phyloP scores from a whole-genome alignment of 1,284 basidiomycete genomes.

The Trichosporon sp. region DNA sequence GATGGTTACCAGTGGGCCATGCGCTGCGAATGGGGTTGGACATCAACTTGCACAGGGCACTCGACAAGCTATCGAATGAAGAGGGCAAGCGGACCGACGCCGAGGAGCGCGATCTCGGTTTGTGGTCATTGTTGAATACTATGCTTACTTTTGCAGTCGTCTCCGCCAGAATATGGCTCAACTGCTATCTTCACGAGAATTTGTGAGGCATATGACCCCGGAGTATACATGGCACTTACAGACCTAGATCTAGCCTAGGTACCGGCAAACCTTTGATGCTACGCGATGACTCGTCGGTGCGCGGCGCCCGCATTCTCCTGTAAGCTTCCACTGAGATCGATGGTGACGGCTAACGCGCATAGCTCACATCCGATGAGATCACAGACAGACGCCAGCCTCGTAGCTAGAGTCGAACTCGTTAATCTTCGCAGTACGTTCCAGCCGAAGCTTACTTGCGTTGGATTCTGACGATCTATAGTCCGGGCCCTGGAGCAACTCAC shows the following conservation, averaged over 20 bases:
- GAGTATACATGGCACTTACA: neutral
- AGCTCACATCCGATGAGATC: conserved; percentile 71
- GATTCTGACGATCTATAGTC: conserved; percentile 52
- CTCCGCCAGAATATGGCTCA: conserved; percentile 86
- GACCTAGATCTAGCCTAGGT: conserved; percentile 74
- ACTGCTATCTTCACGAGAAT: conserved; percentile 59
- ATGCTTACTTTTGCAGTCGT: conserved; percentile 57
- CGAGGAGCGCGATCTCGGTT: conserved; percentile 80
- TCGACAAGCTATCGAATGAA: conserved; percentile 70
- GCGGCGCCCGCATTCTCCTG: conserved; percentile 72
- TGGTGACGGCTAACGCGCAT: neutral
- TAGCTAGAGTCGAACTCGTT: conserved; percentile 81
- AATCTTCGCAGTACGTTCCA: conserved; percentile 54
- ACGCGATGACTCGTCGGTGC: conserved; percentile 78
- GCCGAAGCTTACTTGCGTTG: too few relatives aligned
- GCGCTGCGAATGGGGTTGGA: conserved; percentile 92
- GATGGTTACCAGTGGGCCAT: conserved; percentile 79
- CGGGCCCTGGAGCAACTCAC: conserved; percentile 84
- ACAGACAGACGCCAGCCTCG: conserved; percentile 77
- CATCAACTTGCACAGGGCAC: conserved; percentile 78
- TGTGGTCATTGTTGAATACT: conserved; percentile 22
- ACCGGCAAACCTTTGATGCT: conserved; percentile 84
- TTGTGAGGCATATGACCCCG: conserved; percentile 24
- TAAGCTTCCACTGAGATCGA: conserved; percentile 14
- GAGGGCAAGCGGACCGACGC: conserved; percentile 60